A percentile compares a stretch with the other conserved stretches of the same genome.
Evolutionary conservation across 2,329 filamentous ascomycete genomes (phyloP).

Genomic region (Mycocentrospora acerina): DNA sequence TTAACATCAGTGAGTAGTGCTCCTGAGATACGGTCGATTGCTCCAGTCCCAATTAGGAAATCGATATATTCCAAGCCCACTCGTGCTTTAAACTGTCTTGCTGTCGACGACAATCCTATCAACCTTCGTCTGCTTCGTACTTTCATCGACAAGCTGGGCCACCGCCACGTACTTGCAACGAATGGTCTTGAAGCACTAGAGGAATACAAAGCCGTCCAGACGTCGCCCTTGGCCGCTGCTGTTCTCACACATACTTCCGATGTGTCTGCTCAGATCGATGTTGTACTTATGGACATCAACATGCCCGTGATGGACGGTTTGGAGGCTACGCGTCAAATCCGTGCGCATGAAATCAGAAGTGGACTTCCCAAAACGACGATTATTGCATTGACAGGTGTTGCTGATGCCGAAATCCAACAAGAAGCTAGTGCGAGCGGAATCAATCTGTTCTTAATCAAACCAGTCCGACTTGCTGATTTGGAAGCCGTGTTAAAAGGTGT

Average conservation of each 20-base stretch:
- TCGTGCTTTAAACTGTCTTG: slow-evolving; percentile 33
- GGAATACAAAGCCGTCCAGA: slow-evolving; percentile 24
- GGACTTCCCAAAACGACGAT: slow-evolving; percentile 47
- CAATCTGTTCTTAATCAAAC: slow-evolving; percentile 58
- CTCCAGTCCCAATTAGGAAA: slow-evolving; percentile 17
- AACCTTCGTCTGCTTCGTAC: slow-evolving; percentile 41
- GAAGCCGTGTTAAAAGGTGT: slow-evolving; percentile 44
- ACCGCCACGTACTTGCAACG: slow-evolving; percentile 34
- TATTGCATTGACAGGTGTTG: slow-evolving; percentile 57
- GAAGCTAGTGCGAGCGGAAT: slow-evolving; percentile 57
- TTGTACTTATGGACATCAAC: slow-evolving; percentile 41
- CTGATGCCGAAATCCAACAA: slow-evolving; percentile 51
- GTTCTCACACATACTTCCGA: slow-evolving; percentile 3
- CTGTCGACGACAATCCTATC: slow-evolving; percentile 45
- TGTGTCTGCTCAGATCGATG: slow-evolving; percentile 24
- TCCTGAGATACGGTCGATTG: slow-evolving; percentile 30
- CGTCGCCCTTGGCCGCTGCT: slow-evolving; percentile 1
- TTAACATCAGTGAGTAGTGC: slow-evolving; percentile 34
- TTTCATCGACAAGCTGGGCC: slow-evolving; percentile 39
- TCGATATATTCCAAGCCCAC: slow-evolving; percentile 16
- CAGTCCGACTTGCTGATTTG: slow-evolving; percentile 49
- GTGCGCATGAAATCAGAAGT: slow-evolving; percentile 50
- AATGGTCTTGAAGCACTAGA: slow-evolving; percentile 43
- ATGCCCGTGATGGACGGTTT: slow-evolving; percentile 45
- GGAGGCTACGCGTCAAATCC: slow-evolving; percentile 42